Evolutionary conservation across 306 rosid species (phyloP).

Genomic region (Quercus engelmannii): DNA sequence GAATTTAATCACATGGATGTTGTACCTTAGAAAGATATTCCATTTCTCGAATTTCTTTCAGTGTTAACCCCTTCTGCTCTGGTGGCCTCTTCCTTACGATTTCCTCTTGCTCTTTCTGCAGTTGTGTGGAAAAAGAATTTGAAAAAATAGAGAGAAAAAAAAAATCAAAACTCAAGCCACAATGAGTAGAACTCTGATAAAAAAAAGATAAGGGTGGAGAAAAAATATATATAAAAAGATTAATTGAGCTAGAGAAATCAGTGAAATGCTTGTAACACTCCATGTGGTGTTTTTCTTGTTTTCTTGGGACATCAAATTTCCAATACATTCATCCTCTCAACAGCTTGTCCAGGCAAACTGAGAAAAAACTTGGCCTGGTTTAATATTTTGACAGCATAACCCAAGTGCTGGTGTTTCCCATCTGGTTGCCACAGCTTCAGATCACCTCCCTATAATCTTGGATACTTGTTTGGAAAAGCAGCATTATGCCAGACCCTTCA

Average conservation of each 20-base stretch:
- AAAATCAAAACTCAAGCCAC: not conserved
- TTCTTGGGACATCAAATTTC: too few species aligned
- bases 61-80: slow-evolving; percentile 58
- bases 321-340: too few species aligned
- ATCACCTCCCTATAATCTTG: too few species aligned
- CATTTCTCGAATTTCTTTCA: slow-evolving; percentile 73
- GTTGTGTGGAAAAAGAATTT: not conserved
- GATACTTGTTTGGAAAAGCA: too few species aligned
- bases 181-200: not conserved
- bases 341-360: too few species aligned
- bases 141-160: not conserved
- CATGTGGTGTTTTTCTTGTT: too few species aligned
- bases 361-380: too few species aligned
- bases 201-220: not conserved
- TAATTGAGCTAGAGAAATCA: not conserved
- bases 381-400: too few species aligned
- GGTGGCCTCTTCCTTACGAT: slow-evolving; percentile 57
- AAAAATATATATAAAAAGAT: slow-evolving; percentile 8
- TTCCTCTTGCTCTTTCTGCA: slow-evolving; percentile 77
- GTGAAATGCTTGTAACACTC: too few species aligned
- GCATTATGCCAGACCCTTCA: too few species aligned
- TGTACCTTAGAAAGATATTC: slow-evolving; percentile 67
- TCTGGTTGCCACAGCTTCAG: too few species aligned
- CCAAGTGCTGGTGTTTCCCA: too few species aligned
- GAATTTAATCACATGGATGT: not conserved